Conservation (phyloP, 768 basidiomycete species). For the Russula abietina region DNA sequence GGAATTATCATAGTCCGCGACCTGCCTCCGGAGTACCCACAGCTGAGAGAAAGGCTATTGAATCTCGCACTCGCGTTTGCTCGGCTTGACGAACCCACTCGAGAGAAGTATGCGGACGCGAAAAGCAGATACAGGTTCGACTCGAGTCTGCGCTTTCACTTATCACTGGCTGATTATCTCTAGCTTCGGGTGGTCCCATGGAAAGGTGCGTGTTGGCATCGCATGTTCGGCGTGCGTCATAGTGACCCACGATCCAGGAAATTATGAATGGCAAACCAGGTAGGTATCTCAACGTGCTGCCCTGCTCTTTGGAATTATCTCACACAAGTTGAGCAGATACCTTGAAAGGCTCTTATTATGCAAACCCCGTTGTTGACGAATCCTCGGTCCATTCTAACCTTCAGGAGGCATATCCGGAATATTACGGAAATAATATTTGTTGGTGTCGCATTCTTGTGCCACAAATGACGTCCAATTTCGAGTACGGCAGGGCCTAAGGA, state of each 20-base stretch:
- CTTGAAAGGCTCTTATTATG: constrained; percentile 93
- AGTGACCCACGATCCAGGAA: constrained; percentile 46
- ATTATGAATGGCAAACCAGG: constrained; percentile 94
- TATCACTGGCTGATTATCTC: constrained; percentile 9
- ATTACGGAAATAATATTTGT: constrained; percentile 90
- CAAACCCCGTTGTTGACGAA: constrained; percentile 68
- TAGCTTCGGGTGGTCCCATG: constrained; percentile 95
- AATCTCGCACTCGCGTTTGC: constrained; percentile 73
- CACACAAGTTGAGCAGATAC: constrained; percentile 44
- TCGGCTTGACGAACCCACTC: constrained; percentile 51
- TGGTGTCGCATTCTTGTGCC: constrained; percentile 18
- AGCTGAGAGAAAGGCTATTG: constrained; percentile 65
- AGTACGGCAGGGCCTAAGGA: constrained; percentile 50
- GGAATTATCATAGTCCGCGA: constrained; percentile 81
- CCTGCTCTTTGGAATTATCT: neutral
- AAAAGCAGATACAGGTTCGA: constrained; percentile 67
- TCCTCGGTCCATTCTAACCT: constrained; percentile 56
- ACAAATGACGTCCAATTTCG: neutral
- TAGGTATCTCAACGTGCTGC: constrained; percentile 38
- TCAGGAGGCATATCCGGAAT: constrained; percentile 62
- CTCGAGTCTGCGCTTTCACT: constrained; percentile 19
- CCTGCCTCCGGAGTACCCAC: constrained; percentile 60
- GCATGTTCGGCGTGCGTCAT: neutral
- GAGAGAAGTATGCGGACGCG: constrained; percentile 73
- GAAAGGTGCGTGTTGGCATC: constrained; percentile 52